Conservation (phyloP, 2,329 filamentous ascomycete genomes). For the Ramichloridium luteum region DNA sequence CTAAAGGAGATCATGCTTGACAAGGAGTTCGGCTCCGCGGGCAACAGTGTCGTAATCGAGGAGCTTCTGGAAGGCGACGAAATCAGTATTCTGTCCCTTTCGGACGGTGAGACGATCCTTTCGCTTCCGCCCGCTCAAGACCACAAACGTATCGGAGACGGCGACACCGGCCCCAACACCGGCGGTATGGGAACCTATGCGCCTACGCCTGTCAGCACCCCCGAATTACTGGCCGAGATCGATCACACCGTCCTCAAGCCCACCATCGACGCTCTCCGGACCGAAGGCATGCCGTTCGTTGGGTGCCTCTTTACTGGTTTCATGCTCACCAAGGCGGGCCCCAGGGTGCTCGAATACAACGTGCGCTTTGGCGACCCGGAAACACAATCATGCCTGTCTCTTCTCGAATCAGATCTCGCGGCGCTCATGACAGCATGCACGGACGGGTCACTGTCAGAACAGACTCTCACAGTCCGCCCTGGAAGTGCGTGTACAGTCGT, state of each 20-base stretch:
- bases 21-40: constrained; percentile 73
- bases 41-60: constrained; percentile 87
- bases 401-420: constrained; percentile 77
- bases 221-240: constrained; percentile 61
- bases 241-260: constrained; percentile 77
- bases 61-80: constrained; percentile 88
- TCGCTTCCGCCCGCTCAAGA: constrained; percentile 87
- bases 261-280: constrained; percentile 77
- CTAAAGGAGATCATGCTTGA: constrained; percentile 84
- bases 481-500: constrained; percentile 82
- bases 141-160: constrained; percentile 89
- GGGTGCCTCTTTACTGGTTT: constrained; percentile 80
- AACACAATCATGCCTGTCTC: constrained; percentile 71
- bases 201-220: constrained; percentile 44
- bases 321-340: constrained; percentile 74
- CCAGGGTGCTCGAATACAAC: constrained; percentile 84
- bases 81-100: constrained; percentile 81
- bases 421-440: constrained; percentile 80
- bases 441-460: constrained; percentile 54
- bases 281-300: constrained; percentile 57
- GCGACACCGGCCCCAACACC: constrained; percentile 82
- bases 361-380: constrained; percentile 88
- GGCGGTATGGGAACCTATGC: constrained; percentile 98
- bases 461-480: constrained; percentile 18
- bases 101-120: constrained; percentile 72